A percentile compares a stretch with the other conserved stretches of the same genome.
These are phyloP conservation scores for Aspergillus caelatus DNA, from an alignment of 2,329 filamentous ascomycete genomes.

Conservation along the genomic window DNA sequence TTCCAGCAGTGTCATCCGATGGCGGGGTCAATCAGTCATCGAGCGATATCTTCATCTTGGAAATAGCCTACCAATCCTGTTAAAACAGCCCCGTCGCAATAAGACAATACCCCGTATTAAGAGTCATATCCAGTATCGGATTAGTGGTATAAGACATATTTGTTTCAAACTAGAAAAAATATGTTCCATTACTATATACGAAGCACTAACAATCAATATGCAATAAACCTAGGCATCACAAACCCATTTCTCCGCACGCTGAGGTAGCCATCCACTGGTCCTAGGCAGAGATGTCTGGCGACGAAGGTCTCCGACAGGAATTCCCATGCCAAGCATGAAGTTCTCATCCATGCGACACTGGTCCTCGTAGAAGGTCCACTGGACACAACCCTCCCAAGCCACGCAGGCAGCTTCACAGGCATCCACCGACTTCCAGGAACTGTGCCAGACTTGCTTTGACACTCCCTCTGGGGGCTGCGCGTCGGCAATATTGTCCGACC, in stretches of 20 bases:
- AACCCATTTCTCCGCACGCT: slow-evolving; percentile 2
- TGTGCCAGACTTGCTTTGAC: slow-evolving; percentile 19
- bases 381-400: slow-evolving; percentile 29
- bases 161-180: neutral
- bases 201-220: neutral
- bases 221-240: neutral
- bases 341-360: slow-evolving; percentile 30
- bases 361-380: slow-evolving; percentile 33
- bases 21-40: neutral
- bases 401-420: slow-evolving; percentile 28
- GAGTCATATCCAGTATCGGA: neutral
- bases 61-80: neutral
- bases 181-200: neutral
- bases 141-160: neutral
- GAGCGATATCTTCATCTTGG: neutral
- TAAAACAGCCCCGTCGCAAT: neutral
- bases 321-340: slow-evolving; percentile 26
- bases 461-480: slow-evolving; percentile 19
- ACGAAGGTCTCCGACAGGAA: slow-evolving; percentile 23
- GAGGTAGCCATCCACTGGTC: slow-evolving; percentile 28
- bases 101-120: neutral
- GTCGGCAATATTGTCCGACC: slow-evolving; percentile 19
- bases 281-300: slow-evolving; percentile 28
- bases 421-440: slow-evolving; percentile 28
- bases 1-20: neutral